A percentile compares a stretch with the other conserved stretches of the same genome.
Evolutionary conservation across 2,329 filamentous ascomycete genomes (phyloP).

Genomic region (Xylariomycetidae sp.): DNA sequence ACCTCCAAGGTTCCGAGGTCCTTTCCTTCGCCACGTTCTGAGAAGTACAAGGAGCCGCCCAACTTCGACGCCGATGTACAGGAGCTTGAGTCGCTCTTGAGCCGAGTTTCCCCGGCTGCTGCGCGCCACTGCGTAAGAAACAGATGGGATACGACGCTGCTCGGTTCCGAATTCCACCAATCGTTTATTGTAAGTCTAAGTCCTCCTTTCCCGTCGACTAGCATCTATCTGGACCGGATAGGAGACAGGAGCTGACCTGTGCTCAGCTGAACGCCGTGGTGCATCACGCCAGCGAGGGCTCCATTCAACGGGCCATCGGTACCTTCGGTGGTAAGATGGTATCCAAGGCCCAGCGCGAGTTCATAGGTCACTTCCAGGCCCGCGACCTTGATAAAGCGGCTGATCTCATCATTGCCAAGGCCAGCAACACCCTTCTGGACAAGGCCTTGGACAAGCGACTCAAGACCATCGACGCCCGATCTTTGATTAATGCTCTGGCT

Average conservation of each 20-base stretch:
- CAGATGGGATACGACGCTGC: conserved; percentile 43
- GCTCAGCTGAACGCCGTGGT: conserved; percentile 43
- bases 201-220: conserved; percentile 3
- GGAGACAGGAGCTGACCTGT: background rate
- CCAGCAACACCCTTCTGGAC: conserved; percentile 45
- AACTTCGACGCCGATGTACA: conserved; percentile 35
- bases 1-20: too few relatives aligned
- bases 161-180: conserved; percentile 46
- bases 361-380: conserved; percentile 34
- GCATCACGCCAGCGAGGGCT: conserved; percentile 33
- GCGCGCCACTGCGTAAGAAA: conserved; percentile 44
- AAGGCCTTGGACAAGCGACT: conserved; percentile 45
- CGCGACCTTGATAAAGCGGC: conserved; percentile 40
- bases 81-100: conserved; percentile 33
- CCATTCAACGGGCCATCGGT: conserved; percentile 32
- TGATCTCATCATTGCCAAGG: conserved; percentile 37
- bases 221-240: background rate
- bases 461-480: conserved; percentile 46
- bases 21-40: conserved; percentile 30
- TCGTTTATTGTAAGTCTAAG: conserved; percentile 43
- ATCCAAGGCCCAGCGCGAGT: conserved; percentile 31
- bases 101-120: conserved; percentile 35
- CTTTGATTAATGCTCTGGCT: conserved; percentile 51
- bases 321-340: conserved; percentile 43
- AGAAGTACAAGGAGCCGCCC: too few relatives aligned